Evolutionary conservation across 2,329 filamentous ascomycete genomes (phyloP), one percentile per base, ranked within the genome.

Genomic region (Bertia moriformis): DNA sequence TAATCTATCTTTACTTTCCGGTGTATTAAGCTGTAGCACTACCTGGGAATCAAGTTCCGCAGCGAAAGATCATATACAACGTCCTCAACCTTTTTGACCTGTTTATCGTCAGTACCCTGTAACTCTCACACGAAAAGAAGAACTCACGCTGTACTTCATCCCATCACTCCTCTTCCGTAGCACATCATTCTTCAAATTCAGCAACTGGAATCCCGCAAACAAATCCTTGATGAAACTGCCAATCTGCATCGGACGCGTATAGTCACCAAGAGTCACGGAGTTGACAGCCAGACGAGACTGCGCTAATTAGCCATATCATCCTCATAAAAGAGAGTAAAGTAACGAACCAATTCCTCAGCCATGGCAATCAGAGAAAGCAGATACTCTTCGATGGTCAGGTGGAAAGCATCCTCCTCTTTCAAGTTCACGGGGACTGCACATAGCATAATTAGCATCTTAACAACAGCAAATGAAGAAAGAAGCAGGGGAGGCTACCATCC

Each of bases 41-140:
- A 10, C 32, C 32, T 35, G 5, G 65, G 62, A 35, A 75, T 56
- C 48, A 82, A 51, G 36, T 78, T 78, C 41, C 77, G 64, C 51
- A 82, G 54, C 27, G 73, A 78, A 18, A 82, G 59, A 52, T 82
- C 77, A 43, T 82, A 82, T 15, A 80, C 76, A 2, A 82, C 75
- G 51, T 82, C 77, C 54, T 82, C 77, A n/a, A 81, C 73, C 50
- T 80, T 79, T 58, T 81, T 82, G 46, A 81, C 73, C 32, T 27
- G n/a, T 27, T 27, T 27, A n/a, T 7, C 7, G n/a, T 10, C 22
- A 27, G 22, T n/a, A 10, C 7, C n/a, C 22, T 10, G 24, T n/a
- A 29, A 29, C 24, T 10, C 10, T n/a, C 24, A 35, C 12, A 35
- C 12, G 17, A 13, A 10, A 12, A 35, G 15, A 12, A 14, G 12